A percentile compares a stretch with the other conserved stretches of the same genome.
Evolutionary conservation across 2,329 filamentous ascomycete genomes (phyloP).

Genomic region (Aquanectria penicillioides): DNA sequence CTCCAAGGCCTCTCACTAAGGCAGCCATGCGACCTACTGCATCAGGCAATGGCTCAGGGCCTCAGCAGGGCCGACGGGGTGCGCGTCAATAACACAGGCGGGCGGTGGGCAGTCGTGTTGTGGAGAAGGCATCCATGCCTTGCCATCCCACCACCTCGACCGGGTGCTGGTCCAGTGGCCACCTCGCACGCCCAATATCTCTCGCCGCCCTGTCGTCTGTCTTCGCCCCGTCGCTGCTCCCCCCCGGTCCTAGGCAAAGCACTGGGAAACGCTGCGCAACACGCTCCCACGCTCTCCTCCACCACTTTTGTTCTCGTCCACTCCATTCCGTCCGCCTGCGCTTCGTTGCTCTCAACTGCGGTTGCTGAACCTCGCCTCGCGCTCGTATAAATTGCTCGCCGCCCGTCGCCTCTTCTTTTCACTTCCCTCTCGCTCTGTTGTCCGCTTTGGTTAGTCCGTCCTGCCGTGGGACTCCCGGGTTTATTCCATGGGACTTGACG

Average conservation of each 20-base stretch:
- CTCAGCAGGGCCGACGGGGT: neutral
- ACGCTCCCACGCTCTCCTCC: conserved; percentile 22
- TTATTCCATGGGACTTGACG: conserved; percentile 26
- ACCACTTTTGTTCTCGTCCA: conserved; percentile 36
- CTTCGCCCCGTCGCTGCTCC: conserved; percentile 18
- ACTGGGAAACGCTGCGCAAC: conserved; percentile 31
- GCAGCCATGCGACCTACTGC: conserved; percentile 19
- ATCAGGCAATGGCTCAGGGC: neutral
- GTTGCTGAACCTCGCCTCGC: conserved; percentile 16
- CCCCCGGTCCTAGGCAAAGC: conserved; percentile 34
- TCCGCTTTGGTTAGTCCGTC: conserved; percentile 36
- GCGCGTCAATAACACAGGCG: conserved; percentile 8
- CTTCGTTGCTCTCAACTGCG: conserved; percentile 13
- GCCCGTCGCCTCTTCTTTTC: conserved; percentile 5
- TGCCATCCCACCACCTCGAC: conserved; percentile 14
- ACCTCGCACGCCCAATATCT: conserved; percentile 16
- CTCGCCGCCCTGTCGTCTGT: conserved; percentile 33
- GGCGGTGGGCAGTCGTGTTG: neutral
- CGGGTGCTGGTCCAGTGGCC: neutral
- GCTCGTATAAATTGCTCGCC: conserved; percentile 33
- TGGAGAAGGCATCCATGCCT: conserved; percentile 24
- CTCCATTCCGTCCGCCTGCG: conserved; percentile 38
- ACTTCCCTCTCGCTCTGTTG: conserved; percentile 10
- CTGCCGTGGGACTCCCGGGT: conserved; percentile 19
- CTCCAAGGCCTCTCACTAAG: conserved; percentile 10